Conservation (phyloP, 768 basidiomycete genomes). For the Trametes cinnabarina region DNA sequence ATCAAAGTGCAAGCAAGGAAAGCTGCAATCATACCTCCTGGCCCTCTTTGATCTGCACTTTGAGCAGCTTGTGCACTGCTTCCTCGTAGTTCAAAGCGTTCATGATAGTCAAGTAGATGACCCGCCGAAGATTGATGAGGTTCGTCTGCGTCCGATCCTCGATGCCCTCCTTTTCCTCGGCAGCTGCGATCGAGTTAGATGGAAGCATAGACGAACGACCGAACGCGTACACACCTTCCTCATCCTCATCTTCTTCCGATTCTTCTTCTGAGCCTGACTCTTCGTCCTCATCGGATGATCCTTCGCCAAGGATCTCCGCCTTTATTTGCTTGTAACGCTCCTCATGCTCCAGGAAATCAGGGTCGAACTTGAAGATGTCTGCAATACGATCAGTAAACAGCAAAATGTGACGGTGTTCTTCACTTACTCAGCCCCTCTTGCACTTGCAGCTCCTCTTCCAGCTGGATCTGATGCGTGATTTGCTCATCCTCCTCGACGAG, state of each 20-base stretch:
- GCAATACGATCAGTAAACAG: neutral
- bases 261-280: slow-evolving; percentile 51
- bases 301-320: slow-evolving; percentile 89
- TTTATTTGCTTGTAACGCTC: slow-evolving; percentile 92
- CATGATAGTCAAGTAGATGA: slow-evolving; percentile 98
- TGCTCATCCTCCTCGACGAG: slow-evolving; percentile 98
- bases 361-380: slow-evolving; percentile 96
- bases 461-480: slow-evolving; percentile 84
- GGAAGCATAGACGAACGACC: neutral
- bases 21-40: slow-evolving; percentile 68
- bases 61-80: slow-evolving; percentile 96
- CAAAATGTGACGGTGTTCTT: neutral
- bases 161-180: slow-evolving; percentile 82
- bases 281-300: slow-evolving; percentile 70
- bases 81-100: slow-evolving; percentile 98
- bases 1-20: neutral
- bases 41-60: slow-evolving; percentile 87
- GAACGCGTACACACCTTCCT: slow-evolving; percentile 39
- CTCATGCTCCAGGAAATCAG: slow-evolving; percentile 86
- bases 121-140: slow-evolving; percentile 88
- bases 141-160: slow-evolving; percentile 95
- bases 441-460: slow-evolving; percentile 92
- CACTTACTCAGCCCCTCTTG: slow-evolving; percentile 91
- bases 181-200: slow-evolving; percentile 40
- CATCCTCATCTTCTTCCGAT: slow-evolving; percentile 54